phyloP scores from a whole-genome alignment of 2,329 filamentous ascomycete genomes.

The Xylariomycetidae sp. region DNA sequence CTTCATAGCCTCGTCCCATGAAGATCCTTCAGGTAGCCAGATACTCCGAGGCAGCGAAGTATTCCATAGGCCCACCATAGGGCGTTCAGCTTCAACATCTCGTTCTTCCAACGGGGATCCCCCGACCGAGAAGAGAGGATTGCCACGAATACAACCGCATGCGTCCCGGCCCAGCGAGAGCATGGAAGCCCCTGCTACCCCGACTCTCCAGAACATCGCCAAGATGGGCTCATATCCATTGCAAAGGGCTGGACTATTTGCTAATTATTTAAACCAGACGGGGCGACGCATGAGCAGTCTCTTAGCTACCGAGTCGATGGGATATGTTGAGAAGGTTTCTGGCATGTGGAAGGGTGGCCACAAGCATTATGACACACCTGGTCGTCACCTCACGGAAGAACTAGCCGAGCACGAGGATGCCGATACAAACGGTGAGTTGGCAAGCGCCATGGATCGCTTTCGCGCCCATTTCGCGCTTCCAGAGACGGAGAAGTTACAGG shows the following conservation, averaged over 20 bases:
- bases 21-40: conserved; percentile 84
- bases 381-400: conserved; percentile 48
- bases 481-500: conserved; percentile 72
- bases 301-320: conserved; percentile 86
- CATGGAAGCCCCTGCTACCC: no score
- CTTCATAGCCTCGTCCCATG: conserved; percentile 60
- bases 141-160: no score
- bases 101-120: conserved; percentile 11
- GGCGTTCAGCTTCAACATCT: conserved; percentile 38
- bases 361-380: conserved; percentile 69
- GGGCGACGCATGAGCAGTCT: conserved; percentile 77
- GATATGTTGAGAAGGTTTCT: conserved; percentile 92
- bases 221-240: conserved; percentile 69
- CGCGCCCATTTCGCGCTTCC: conserved; percentile 87
- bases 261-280: conserved; percentile 73
- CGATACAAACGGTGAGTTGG: conserved; percentile 54
- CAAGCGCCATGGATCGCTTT: conserved; percentile 72
- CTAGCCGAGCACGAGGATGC: conserved; percentile 46
- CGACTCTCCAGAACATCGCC: conserved; percentile 46
- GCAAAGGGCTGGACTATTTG: conserved; percentile 75
- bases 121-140: no score
- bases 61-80: conserved; percentile 73
- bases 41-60: conserved; percentile 84
- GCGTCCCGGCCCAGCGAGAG: no score
- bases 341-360: conserved; percentile 93